Conservation (phyloP, 73 alveolate species). For the Diophrys appendiculata region DNA sequence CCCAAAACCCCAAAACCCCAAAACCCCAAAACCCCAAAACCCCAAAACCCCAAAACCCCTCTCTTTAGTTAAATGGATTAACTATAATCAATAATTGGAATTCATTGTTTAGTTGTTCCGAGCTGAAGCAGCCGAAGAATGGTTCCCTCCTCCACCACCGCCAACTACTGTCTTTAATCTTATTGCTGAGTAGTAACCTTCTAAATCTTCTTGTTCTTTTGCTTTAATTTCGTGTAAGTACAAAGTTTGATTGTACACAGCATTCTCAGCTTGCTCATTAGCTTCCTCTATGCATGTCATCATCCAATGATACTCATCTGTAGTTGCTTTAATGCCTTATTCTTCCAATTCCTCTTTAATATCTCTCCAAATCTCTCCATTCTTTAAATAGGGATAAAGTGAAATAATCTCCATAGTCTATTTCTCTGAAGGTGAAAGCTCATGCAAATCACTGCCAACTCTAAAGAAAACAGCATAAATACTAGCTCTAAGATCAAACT, state of each 20-base stretch:
- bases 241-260: slow-evolving; percentile 81
- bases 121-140: not conserved
- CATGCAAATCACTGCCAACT: slow-evolving; percentile 92
- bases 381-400: slow-evolving; percentile 94
- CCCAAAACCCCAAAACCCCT: too few relatives aligned
- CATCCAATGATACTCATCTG: slow-evolving; percentile 95
- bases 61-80: too few relatives aligned
- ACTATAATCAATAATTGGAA: not conserved
- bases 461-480: slow-evolving; percentile 88
- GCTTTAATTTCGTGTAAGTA: slow-evolving; percentile 68
- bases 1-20: too few relatives aligned
- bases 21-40: too few relatives aligned
- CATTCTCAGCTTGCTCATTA: slow-evolving; percentile 86
- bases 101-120: not conserved
- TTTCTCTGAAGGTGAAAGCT: slow-evolving; percentile 87
- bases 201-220: slow-evolving; percentile 76
- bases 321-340: slow-evolving; percentile 83
- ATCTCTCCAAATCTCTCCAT: slow-evolving; percentile 96
- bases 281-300: slow-evolving; percentile 93
- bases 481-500: slow-evolving; percentile 91
- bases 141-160: not conserved
- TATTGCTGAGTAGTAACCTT: slow-evolving; percentile 54
- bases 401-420: slow-evolving; percentile 92
- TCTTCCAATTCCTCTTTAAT: slow-evolving; percentile 89
- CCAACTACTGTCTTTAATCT: slow-evolving; percentile 32